These are phyloP conservation scores for Kodamaea kakaduensis DNA, from an alignment of 805 yeast genomes.

Conservation along the genomic window DNA sequence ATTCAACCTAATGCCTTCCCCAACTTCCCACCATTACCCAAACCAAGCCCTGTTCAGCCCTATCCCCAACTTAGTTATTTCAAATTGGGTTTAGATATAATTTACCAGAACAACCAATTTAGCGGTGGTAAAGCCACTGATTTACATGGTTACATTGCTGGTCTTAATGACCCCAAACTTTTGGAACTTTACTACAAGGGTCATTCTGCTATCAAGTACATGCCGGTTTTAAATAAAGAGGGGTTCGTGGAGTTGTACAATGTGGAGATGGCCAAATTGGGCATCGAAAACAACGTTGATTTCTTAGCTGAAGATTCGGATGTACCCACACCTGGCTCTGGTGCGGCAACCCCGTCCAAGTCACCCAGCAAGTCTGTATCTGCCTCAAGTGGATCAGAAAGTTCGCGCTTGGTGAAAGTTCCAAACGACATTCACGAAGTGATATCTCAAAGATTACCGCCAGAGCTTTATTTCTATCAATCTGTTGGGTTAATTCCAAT, in stretches of 20 bases:
- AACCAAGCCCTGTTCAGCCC: constrained; percentile 38
- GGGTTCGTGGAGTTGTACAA: constrained; percentile 65
- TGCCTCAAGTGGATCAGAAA: constrained; percentile 4
- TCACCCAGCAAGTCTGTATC: constrained; percentile 5
- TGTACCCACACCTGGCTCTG: constrained; percentile 9
- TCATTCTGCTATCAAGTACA: constrained; percentile 58
- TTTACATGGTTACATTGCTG: constrained; percentile 44
- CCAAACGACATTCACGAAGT: constrained; percentile 83
- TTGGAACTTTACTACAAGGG: constrained; percentile 62
- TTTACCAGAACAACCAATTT: constrained; percentile 31
- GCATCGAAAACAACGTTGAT: constrained; percentile 20
- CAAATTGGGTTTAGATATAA: constrained; percentile 37
- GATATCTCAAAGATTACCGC: constrained; percentile 79
- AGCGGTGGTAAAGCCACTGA: constrained; percentile 23
- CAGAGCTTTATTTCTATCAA: constrained; percentile 77
- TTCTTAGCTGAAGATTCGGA: constrained; percentile 16
- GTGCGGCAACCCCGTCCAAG: constrained; percentile 12
- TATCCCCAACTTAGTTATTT: constrained; percentile 38
- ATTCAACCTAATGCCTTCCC: constrained; percentile 64
- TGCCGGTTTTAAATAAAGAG: constrained; percentile 66
- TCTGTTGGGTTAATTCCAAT: constrained; percentile 70
- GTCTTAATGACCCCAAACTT: constrained; percentile 42
- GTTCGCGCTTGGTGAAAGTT: constrained; percentile 26
- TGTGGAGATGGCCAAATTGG: constrained; percentile 38
- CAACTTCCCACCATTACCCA: constrained; percentile 44